Conservation (phyloP, 2,329 filamentous ascomycete genomes). For the Sclerotinia trifoliorum region DNA sequence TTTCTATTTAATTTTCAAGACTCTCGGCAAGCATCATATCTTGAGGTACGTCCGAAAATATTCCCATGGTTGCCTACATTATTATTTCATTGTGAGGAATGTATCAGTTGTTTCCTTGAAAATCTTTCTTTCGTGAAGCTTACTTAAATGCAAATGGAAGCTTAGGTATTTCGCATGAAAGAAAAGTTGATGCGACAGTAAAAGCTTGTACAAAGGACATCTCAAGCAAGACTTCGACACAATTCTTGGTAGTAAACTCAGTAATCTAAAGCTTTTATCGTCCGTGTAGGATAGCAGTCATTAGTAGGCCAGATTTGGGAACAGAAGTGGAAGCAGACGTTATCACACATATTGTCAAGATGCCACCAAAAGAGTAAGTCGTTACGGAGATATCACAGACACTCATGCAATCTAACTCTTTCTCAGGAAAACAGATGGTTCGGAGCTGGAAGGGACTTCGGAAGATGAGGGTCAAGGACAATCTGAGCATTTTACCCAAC, state of each 20-base stretch:
- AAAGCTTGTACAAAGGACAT: constrained; percentile 11
- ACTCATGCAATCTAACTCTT: background rate
- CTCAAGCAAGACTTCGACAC: background rate
- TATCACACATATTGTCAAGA: background rate
- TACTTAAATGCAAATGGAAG: constrained; percentile 15
- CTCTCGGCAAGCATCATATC: background rate
- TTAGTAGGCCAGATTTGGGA: background rate
- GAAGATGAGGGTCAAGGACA: background rate
- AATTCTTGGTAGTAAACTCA: background rate
- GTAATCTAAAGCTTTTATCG: background rate
- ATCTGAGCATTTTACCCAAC: background rate
- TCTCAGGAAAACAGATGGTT: background rate
- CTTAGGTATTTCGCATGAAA: constrained; percentile 7
- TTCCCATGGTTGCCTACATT: background rate
- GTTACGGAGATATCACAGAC: too few species aligned
- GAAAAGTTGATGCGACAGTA: background rate
- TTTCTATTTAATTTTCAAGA: background rate
- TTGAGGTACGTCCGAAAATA: background rate
- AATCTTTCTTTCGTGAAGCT: constrained; percentile 8
- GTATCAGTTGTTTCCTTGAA: background rate
- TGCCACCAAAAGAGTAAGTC: background rate
- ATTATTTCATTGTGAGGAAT: constrained; percentile 14
- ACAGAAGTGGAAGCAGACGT: background rate
- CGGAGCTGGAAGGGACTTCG: background rate
- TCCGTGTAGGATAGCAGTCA: background rate